phyloP scores from a whole-genome alignment of 164 flowering plant genomes.

The Cinnamomum chago region DNA sequence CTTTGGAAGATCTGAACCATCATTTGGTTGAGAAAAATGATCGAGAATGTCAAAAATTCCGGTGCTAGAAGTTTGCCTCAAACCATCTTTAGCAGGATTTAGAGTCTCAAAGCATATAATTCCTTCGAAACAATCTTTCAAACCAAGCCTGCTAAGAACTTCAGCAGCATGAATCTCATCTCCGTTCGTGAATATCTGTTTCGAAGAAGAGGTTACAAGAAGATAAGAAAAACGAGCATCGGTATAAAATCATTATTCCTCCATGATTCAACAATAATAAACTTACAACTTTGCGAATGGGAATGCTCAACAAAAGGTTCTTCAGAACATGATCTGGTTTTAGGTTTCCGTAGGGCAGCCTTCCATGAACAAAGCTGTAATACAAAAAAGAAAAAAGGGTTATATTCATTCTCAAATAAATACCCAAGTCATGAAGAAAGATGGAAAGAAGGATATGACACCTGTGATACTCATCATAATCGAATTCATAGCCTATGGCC shows the following conservation, averaged over 20 bases:
- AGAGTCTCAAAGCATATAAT: conserved; percentile 83
- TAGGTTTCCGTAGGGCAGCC: conserved; percentile 66
- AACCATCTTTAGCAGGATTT: conserved; percentile 31
- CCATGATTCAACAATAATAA: background rate
- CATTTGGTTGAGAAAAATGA: conserved; percentile 23
- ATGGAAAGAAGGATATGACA: too few relatives aligned
- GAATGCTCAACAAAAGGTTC: conserved; percentile 60
- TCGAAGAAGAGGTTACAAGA: background rate
- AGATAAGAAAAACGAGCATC: background rate
- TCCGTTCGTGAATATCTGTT: conserved; percentile 77
- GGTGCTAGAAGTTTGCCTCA: background rate
- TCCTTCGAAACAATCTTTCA: conserved; percentile 86
- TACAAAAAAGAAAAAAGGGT: too few relatives aligned
- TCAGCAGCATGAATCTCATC: conserved; percentile 66
- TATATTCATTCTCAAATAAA: too few relatives aligned
- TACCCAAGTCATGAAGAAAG: too few relatives aligned
- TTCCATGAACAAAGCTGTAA: conserved; percentile 78
- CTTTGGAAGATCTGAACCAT: conserved; percentile 36
- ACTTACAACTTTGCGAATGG: conserved; percentile 78
- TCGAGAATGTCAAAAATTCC: conserved; percentile 34
- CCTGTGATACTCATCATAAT: conserved; percentile 54
- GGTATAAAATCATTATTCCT: background rate
- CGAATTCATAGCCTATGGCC: conserved; percentile 80
- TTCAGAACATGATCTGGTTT: conserved; percentile 72
- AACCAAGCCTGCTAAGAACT: conserved; percentile 63